phyloP scores from a whole-genome alignment of 225 moss, liverwort and hornwort species.

The Pleurozium schreberi region DNA sequence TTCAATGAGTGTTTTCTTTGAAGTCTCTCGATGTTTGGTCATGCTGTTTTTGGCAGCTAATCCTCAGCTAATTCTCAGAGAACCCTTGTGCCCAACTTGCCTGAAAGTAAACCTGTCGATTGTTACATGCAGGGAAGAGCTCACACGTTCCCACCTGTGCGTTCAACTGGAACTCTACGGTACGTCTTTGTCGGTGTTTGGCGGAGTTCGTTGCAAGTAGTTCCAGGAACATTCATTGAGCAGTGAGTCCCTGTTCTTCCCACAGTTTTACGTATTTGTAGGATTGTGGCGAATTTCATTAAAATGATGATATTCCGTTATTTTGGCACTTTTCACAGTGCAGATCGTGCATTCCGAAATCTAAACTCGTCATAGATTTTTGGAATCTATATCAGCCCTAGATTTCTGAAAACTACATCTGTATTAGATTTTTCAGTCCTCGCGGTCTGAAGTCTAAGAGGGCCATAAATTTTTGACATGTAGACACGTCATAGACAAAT shows the following conservation, averaged over 20 bases:
- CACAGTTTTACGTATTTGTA: not conserved
- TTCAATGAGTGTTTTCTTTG: not conserved
- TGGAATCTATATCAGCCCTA: no score
- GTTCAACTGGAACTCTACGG: not conserved
- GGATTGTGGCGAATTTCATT: no score
- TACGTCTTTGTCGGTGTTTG: not conserved
- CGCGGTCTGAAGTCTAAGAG: no score
- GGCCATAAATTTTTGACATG: no score
- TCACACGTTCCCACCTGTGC: not conserved
- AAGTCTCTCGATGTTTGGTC: not conserved
- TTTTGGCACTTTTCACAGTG: no score
- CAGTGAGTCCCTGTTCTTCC: not conserved
- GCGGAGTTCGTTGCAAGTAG: not conserved
- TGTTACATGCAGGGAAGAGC: not conserved
- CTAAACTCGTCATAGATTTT: no score
- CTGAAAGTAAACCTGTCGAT: not conserved
- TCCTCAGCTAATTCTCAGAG: no score
- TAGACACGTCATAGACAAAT: no score
- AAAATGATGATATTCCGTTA: no score
- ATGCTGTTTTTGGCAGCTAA: not conserved
- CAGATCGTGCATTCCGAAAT: no score
- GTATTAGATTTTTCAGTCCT: no score
- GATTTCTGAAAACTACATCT: no score
- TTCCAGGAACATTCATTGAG: not conserved
- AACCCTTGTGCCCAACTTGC: not conserved